Percentiles rank a stretch among this genome's conserved stretches.
Evolutionary conservation across 164 flowering plant genomes (phyloP).

Genomic region (Echeveria elegans): DNA sequence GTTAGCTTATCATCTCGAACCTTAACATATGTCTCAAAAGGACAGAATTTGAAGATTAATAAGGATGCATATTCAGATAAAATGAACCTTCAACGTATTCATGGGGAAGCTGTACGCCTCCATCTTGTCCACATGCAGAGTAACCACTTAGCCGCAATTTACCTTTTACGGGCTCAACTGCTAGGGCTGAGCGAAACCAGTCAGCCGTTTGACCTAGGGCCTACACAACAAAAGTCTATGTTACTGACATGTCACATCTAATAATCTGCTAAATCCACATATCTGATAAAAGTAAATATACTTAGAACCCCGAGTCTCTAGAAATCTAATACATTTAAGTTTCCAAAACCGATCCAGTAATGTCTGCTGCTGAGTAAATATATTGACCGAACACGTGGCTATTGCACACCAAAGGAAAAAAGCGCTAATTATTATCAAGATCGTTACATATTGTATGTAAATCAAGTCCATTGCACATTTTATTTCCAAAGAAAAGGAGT

Average conservation of each 20-base stretch:
- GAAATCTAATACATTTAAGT: neutral
- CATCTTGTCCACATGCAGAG: slow-evolving; percentile 99
- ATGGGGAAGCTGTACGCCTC: slow-evolving; percentile 96
- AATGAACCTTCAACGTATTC: slow-evolving; percentile 90
- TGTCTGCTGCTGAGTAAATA: neutral
- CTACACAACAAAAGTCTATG: slow-evolving; percentile 28
- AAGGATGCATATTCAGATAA: neutral
- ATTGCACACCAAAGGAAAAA: neutral
- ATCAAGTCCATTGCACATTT: neutral
- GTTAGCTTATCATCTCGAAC: slow-evolving; percentile 2
- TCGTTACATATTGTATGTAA: neutral
- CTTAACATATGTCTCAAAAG: neutral
- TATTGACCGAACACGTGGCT: neutral
- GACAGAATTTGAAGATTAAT: neutral
- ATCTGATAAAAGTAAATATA: neutral
- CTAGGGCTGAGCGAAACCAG: slow-evolving; percentile 89
- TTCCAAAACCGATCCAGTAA: neutral
- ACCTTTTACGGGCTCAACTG: slow-evolving; percentile 96
- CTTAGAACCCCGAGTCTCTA: neutral
- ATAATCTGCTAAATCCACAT: neutral
- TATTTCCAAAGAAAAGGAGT: neutral
- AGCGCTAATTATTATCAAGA: neutral
- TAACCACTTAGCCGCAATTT: slow-evolving; percentile 92
- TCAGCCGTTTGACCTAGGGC: slow-evolving; percentile 92
- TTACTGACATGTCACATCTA: slow-evolving; percentile 2